Evolutionary conservation across 208 protist species (phyloP).

Genomic region (Acanthamoeba polyphaga): DNA sequence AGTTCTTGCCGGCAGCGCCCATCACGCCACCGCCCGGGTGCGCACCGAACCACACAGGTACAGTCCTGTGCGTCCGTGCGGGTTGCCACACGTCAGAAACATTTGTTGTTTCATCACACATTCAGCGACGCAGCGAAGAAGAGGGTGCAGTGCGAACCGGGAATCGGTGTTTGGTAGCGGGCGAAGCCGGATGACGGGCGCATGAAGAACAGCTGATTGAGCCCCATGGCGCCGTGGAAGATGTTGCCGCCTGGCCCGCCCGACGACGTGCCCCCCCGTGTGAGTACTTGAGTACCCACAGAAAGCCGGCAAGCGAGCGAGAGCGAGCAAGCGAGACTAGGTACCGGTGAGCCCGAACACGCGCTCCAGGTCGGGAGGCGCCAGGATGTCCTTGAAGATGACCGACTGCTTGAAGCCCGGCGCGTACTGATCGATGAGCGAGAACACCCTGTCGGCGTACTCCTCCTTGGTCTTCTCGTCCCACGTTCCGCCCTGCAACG

Average conservation of each 20-base stretch:
- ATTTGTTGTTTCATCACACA: no score
- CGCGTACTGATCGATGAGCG: conserved; percentile 85
- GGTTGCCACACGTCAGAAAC: no score
- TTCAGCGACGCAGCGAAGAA: neutral
- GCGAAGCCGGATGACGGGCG: conserved; percentile 78
- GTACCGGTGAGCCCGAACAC: conserved; percentile 76
- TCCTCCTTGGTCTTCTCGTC: conserved; percentile 71
- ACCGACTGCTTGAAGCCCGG: conserved; percentile 82
- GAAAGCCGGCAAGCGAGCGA: no score
- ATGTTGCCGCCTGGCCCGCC: conserved; percentile 84
- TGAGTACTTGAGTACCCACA: neutral
- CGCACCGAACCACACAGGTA: conserved; percentile 81
- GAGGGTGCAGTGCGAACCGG: neutral
- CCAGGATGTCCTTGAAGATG: conserved; percentile 81
- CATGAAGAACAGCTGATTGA: conserved; percentile 85
- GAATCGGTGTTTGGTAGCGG: conserved; percentile 32
- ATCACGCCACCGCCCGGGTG: conserved; percentile 89
- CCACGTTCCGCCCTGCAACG: conserved; percentile 42
- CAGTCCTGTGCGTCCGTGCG: conserved; percentile 72
- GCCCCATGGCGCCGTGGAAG: conserved; percentile 85
- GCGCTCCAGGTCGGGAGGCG: conserved; percentile 84
- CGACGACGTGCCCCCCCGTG: neutral
- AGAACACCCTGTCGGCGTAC: conserved; percentile 83
- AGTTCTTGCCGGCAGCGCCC: conserved; percentile 82
- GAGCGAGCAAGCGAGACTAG: no score